Conservation (phyloP, 805 yeast species). For the Ogataea philodendri region DNA sequence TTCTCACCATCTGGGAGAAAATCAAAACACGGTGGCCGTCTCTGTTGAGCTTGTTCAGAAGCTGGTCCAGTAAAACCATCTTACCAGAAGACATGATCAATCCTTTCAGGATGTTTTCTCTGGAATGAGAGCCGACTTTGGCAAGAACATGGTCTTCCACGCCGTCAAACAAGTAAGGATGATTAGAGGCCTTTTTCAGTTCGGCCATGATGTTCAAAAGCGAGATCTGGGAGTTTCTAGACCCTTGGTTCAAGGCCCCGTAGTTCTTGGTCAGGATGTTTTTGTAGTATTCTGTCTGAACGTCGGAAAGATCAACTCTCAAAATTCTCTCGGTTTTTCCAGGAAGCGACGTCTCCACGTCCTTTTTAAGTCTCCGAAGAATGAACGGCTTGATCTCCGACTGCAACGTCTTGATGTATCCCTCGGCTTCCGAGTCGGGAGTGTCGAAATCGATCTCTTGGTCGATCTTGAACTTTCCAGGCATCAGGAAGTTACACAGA, state of each 20-base stretch:
- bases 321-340: conserved; percentile 93
- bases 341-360: conserved; percentile 95
- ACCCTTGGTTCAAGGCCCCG: conserved; percentile 84
- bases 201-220: conserved; percentile 91
- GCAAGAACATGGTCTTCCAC: conserved; percentile 82
- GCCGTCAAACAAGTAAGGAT: conserved; percentile 90
- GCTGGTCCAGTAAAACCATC: conserved; percentile 92
- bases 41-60: conserved; percentile 75
- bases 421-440: conserved; percentile 84
- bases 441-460: conserved; percentile 94
- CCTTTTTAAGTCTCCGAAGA: conserved; percentile 89
- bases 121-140: conserved; percentile 55
- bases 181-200: conserved; percentile 94
- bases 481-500: conserved; percentile 90
- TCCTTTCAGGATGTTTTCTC: conserved; percentile 84
- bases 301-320: conserved; percentile 90
- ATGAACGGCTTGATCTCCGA: conserved; percentile 86
- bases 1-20: conserved; percentile 96
- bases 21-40: conserved; percentile 97
- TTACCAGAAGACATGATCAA: conserved; percentile 97
- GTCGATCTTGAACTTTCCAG: conserved; percentile 85
- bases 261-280: conserved; percentile 92
- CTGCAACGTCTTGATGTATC: conserved; percentile 83
- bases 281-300: conserved; percentile 92
- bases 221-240: conserved; percentile 77